A percentile compares a stretch with the other conserved stretches of the same genome.
phyloP scores from a whole-genome alignment of 257 asterid species.

The Cinchona pubescens region DNA sequence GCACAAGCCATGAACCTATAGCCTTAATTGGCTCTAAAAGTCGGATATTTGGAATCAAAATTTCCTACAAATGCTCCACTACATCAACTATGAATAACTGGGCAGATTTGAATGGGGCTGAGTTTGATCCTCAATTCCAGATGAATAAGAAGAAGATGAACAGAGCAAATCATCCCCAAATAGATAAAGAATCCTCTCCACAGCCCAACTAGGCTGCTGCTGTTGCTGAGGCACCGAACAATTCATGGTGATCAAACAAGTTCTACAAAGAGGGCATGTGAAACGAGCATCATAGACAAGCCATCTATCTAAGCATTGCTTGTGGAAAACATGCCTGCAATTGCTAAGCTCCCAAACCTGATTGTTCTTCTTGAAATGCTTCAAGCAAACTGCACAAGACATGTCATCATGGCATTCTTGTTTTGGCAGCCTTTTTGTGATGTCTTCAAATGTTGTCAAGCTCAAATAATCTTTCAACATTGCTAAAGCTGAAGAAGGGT shows the following conservation, averaged over 20 bases:
- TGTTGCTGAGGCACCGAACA: constrained; percentile 23
- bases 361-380: constrained; percentile 43
- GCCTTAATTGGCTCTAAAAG: neutral
- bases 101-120: constrained; percentile 2
- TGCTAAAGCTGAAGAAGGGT: constrained; percentile 24
- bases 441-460: constrained; percentile 42
- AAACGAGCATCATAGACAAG: constrained; percentile 47
- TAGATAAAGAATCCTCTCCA: constrained; percentile 65
- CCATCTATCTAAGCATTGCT: constrained; percentile 65
- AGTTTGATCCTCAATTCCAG: neutral
- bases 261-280: constrained; percentile 68
- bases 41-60: neutral
- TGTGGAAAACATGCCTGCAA: constrained; percentile 76
- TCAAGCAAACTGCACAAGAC: constrained; percentile 62
- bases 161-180: constrained; percentile 73
- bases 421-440: constrained; percentile 33
- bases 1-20: neutral
- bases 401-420: constrained; percentile 29
- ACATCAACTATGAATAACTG: neutral
- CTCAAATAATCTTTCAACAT: constrained; percentile 37
- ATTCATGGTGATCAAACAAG: constrained; percentile 35
- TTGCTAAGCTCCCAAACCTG: constrained; percentile 61
- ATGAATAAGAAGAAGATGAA: constrained; percentile 18
- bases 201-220: constrained; percentile 71
- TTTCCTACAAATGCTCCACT: neutral